Evolutionary conservation across 768 basidiomycete species (phyloP), one percentile per base, ranked within the genome.

Genomic region (Lactarius indigo): DNA sequence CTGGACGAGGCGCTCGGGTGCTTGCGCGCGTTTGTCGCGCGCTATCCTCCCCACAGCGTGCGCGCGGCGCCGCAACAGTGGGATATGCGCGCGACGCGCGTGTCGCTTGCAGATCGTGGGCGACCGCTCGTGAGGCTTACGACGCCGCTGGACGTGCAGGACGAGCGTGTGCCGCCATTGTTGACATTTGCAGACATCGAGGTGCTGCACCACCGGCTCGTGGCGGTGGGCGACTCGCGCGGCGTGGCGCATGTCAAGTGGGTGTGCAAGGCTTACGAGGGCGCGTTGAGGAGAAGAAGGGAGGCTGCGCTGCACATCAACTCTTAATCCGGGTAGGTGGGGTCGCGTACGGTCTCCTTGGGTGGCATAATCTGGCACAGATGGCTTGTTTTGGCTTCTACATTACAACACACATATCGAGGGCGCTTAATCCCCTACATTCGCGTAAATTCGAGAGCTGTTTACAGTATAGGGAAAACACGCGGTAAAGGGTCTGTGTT

Each of bases 131-230:
- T 96, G 26, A 87, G 91, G 26, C 79, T 92, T 70, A 85, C 84
- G 2, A 82, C 87, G 6, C 75, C 77, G 0, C 76, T 80, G 2
- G 84, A 86, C 20, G 80, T 89, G 4, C 83, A 85, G 1, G 95
- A 97, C 73, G 89, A 93, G 70, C 73, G 82, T 28, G 88, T 97
- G 7, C 91, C 94, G 0, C 94, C 94, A 0, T 74, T 94, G 47
- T 71, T 96, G 26, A 82, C 85, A 15, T 96, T 94, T 74, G 70
- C 77, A 18, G 93, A 96, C 73, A 69, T 96, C n/a, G 88, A 91
- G 69, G 67, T 88, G 6, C 78, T 97, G 59, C 94, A 96, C 74
- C 84, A 92, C 65, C 81, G 88, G 31, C 76, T 94, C 33, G 85
- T 89, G n/a, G 74, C 74, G 20, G 73, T 70, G 8, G 72, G 70